Conservation (phyloP, 257 asterid species). For the Cordia subcordata region DNA sequence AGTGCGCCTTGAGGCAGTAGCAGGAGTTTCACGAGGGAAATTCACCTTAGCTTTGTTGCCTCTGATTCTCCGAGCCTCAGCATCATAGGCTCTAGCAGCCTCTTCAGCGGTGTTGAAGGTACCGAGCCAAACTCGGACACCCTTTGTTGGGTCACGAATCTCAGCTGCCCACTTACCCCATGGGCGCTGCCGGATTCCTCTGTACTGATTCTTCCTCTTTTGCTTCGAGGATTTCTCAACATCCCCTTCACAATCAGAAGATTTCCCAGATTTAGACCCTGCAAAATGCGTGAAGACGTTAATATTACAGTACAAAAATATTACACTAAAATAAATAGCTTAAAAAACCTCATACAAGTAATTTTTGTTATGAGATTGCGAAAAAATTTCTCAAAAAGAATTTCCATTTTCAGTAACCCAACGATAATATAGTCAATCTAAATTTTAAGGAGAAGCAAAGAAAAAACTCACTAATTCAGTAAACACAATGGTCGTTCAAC, state of each 20-base stretch:
- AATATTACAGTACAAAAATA: neutral
- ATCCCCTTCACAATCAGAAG: slow-evolving; percentile 48
- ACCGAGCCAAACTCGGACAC: slow-evolving; percentile 98
- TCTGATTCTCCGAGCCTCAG: slow-evolving; percentile 85
- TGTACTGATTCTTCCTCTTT: slow-evolving; percentile 90
- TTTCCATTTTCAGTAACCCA: too few species aligned
- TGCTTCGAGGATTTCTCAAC: slow-evolving; percentile 64
- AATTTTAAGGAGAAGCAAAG: too few species aligned
- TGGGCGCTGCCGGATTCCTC: slow-evolving; percentile 98
- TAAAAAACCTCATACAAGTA: neutral
- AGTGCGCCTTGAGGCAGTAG: slow-evolving; percentile 34
- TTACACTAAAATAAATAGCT: neutral
- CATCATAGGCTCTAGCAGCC: slow-evolving; percentile 96
- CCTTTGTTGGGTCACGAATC: slow-evolving; percentile 96
- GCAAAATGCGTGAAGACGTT: neutral
- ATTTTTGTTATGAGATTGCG: too few species aligned
- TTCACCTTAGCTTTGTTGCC: slow-evolving; percentile 95
- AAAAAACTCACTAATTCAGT: too few species aligned
- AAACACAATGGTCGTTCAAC: too few species aligned
- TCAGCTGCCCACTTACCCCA: slow-evolving; percentile 99
- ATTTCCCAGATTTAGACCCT: slow-evolving; percentile 40
- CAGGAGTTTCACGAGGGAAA: slow-evolving; percentile 63
- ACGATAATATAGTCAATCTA: too few species aligned
- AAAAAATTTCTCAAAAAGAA: too few species aligned
- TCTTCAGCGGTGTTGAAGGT: slow-evolving; percentile 97